Evolutionary conservation across 148 eudicot genomes (phyloP), one percentile per base, ranked within the genome.

Genomic region (Rheum nobile): DNA sequence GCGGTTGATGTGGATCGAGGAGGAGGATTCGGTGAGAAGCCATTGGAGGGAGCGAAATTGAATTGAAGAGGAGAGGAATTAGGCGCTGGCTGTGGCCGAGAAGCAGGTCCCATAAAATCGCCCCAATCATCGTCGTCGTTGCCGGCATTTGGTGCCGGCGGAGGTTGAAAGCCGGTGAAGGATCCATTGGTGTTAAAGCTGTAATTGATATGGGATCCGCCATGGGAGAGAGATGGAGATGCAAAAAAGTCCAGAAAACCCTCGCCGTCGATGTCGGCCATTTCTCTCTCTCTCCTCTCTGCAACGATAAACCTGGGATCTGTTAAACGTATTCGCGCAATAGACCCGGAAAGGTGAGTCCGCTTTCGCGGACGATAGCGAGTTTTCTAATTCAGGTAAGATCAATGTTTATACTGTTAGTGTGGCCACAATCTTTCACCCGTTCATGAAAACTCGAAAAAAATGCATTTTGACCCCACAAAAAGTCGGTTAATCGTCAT

Each of bases 171-270:
- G 50, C 24, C 17, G 48, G 78, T 57, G 69, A 76, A 78, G 74
- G 84, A 72, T 70, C 71, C 75, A 61, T 52, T 73, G 75, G 74
- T 67, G 42, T 48, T 61, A 79, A 67, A 50, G 71, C 10, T 34
- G 70, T 21, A 31, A 65, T 65, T 65, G 70, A 65, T 4, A 34
- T 17, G 41, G 21, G 70, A 65, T 65, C 70, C 70, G 70, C 37
- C 39, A 17, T 65, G 70, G 41, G 70, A 65, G 79, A 67, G 42
- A 21, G 77, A 73, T 8, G 77, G 82, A 4, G 63, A 37, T 1
- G 93, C 86, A 71, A 83, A 89, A 72, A 89, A 88, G 39, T 88
- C 89, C 0, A 90, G 92, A 63, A 91, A 91, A 74, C 72, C 71
- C 35, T 80, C 83, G 12, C 86, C 88, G 31, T 82, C 88, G 65